Percentiles rank a stretch among this genome's conserved stretches.
phyloP scores from a whole-genome alignment of 352 stramenopile species.

The Globisporangium lucens region DNA sequence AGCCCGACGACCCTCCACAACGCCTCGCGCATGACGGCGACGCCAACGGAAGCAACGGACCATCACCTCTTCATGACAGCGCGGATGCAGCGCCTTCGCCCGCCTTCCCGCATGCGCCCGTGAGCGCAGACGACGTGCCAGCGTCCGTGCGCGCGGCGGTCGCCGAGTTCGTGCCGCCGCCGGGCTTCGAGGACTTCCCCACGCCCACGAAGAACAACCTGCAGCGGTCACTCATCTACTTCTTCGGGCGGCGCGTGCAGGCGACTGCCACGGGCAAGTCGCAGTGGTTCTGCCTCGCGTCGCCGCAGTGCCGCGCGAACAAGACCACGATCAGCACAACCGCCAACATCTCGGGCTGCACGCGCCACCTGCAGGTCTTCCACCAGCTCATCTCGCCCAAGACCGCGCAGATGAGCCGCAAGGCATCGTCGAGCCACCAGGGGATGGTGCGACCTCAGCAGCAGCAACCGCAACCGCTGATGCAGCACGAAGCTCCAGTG shows the following conservation, averaged over 20 bases:
- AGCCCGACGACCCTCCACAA: not conserved
- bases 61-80: not conserved
- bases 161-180: slow-evolving; percentile 14
- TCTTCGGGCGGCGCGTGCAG: slow-evolving; percentile 22
- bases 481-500: not conserved
- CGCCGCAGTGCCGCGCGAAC: slow-evolving; percentile 20
- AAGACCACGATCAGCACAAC: slow-evolving; percentile 23
- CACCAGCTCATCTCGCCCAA: slow-evolving; percentile 25
- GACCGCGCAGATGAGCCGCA: slow-evolving; percentile 17
- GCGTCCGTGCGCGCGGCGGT: slow-evolving; percentile 15
- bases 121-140: slow-evolving; percentile 13
- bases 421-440: slow-evolving; percentile 1
- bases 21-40: not conserved
- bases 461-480: slow-evolving; percentile 5
- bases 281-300: slow-evolving; percentile 27
- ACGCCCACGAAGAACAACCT: slow-evolving; percentile 25
- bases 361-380: slow-evolving; percentile 25
- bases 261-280: slow-evolving; percentile 10
- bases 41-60: no score
- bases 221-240: slow-evolving; percentile 27
- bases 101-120: not conserved
- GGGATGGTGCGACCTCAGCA: not conserved
- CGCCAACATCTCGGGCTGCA: slow-evolving; percentile 25
- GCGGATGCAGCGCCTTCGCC: not conserved
- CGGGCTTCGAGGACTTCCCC: slow-evolving; percentile 19